These are phyloP conservation scores for Mycogone perniciosa DNA, from an alignment of 2,329 filamentous ascomycete genomes.

Conservation along the genomic window DNA sequence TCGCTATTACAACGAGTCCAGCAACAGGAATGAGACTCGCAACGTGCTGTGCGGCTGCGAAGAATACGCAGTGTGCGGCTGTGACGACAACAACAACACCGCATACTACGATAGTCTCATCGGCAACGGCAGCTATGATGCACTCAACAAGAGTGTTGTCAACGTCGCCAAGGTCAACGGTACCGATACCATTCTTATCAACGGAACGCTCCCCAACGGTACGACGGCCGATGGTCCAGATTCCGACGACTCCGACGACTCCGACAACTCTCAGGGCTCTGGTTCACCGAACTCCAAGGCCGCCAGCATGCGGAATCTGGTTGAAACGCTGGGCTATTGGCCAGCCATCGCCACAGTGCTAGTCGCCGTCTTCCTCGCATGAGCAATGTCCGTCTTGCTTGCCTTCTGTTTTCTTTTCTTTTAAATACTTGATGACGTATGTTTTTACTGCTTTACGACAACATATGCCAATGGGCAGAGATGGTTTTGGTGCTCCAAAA, in stretches of 20 bases:
- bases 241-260: constrained; percentile 27
- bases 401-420: not conserved
- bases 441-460: not conserved
- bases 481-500: not conserved
- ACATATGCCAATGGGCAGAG: constrained; percentile 4
- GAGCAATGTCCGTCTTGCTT: constrained; percentile 11
- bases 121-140: constrained; percentile 55
- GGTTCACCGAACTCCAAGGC: constrained; percentile 9
- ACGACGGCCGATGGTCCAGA: constrained; percentile 41
- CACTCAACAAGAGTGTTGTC: constrained; percentile 56
- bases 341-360: constrained; percentile 39
- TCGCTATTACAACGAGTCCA: constrained; percentile 44
- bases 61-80: constrained; percentile 48
- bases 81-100: constrained; percentile 60
- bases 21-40: constrained; percentile 31
- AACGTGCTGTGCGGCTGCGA: constrained; percentile 46
- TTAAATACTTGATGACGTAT: not conserved
- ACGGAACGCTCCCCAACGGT: constrained; percentile 67
- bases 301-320: constrained; percentile 25
- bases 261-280: constrained; percentile 14
- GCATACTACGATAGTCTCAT: constrained; percentile 56
- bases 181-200: constrained; percentile 57
- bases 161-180: constrained; percentile 41
- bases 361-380: constrained; percentile 39
- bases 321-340: constrained; percentile 43